Percentiles rank a stretch among this genome's conserved stretches.
Conservation (phyloP, 2,329 filamentous ascomycete genomes). For the Pseudogymnoascus sp. region DNA sequence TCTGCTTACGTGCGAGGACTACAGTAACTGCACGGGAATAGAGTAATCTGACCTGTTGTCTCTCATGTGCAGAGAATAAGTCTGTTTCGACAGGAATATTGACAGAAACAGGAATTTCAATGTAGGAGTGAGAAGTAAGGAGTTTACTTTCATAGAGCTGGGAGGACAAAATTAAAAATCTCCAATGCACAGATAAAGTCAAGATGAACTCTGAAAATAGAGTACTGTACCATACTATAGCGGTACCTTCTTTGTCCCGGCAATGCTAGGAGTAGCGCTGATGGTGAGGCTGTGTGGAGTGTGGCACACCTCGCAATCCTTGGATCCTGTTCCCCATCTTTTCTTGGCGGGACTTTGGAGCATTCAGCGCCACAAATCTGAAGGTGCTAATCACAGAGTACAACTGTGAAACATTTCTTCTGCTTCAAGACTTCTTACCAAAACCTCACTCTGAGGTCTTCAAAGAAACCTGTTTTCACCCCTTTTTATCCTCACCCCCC, state of each 20-base stretch:
- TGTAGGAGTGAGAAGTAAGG: neutral
- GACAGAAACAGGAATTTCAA: neutral
- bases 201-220: neutral
- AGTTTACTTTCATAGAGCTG: neutral
- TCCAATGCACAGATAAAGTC: neutral
- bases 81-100: neutral
- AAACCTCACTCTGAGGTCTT: neutral
- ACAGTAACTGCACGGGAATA: neutral
- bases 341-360: conserved; percentile 5
- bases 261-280: conserved; percentile 2
- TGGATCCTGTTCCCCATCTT: conserved; percentile 3
- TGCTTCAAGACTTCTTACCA: conserved; percentile 5
- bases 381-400: conserved; percentile 1
- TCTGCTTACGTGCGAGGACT: neutral
- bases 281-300: conserved; percentile 7
- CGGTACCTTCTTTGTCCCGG: conserved; percentile 2
- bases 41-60: neutral
- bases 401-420: conserved; percentile 10
- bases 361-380: neutral
- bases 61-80: neutral
- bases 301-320: conserved; percentile 3
- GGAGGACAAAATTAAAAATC: neutral
- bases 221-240: neutral
- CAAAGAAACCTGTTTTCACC: neutral
- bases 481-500: neutral